Evolutionary conservation across 257 asterid species (phyloP), one percentile per base, ranked within the genome.

Genomic region (Forsythia suspensa): DNA sequence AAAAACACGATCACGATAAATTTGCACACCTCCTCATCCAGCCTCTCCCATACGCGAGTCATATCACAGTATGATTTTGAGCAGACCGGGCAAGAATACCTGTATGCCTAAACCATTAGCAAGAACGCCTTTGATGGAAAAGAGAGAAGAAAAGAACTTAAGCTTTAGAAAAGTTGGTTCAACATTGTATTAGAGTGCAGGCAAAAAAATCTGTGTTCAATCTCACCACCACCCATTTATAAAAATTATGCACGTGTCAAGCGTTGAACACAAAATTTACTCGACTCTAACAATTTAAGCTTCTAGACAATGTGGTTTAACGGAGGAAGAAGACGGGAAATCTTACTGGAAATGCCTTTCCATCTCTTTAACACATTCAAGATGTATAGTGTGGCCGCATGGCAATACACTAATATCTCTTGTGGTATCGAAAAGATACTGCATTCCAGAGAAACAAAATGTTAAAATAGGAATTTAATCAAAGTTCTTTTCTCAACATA

Each of bases 41-140:
- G 88, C 80, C 69, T 86, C 67, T 87, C 88, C 97, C 97, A 91
- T 3, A 87, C 86, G 18, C 65, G 71, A 21, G 93, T 85, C 95
- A 92, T 90, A 51, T 91, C 93, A 75, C 95, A 86, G 9, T 83
- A 86, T 10, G 97, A 90, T 84, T 83, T 92, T 43, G 88, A 88
- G 79, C 97, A 92, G 76, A 92, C 86, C 4, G 95, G 93, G 80
- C 95, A 88, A 36, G 92, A 88, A 70, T 92, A 90, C 87, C 96
- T 89, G 86, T 82, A 82, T 13, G 38, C 6, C 15, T 63, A 11
- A 43, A 34, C 66, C 38, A 39, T 48, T 70, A 15, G 24, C 2
- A 39, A 63, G 24, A 16, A 51, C 16, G 11, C 41, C 71, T 8
- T 39, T 10, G 9, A 74, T 15, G 36, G 44, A 29, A 68, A 5